These are phyloP conservation scores for Aureobasidium sp. DNA, from an alignment of 2,329 filamentous ascomycete genomes.

Conservation along the genomic window DNA sequence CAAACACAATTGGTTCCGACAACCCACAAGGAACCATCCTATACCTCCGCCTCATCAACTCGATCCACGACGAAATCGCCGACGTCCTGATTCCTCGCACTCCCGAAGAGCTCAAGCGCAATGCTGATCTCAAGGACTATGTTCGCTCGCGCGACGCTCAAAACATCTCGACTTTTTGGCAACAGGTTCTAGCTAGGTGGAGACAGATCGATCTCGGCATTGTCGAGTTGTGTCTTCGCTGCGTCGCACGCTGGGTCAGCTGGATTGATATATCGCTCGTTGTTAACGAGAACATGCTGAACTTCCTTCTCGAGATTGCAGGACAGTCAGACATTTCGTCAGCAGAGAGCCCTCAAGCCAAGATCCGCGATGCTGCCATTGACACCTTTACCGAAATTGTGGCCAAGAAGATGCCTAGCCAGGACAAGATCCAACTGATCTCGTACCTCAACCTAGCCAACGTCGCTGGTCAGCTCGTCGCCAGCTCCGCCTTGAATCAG, in stretches of 20 bases:
- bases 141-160: conserved; percentile 78
- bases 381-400: conserved; percentile 94
- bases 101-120: conserved; percentile 70
- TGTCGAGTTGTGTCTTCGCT: conserved; percentile 79
- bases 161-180: conserved; percentile 84
- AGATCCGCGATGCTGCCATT: conserved; percentile 81
- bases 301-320: conserved; percentile 75
- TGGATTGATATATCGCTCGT: conserved; percentile 97
- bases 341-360: conserved; percentile 54
- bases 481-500: conserved; percentile 71
- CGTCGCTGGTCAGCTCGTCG: conserved; percentile 77
- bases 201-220: conserved; percentile 57
- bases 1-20: conserved; percentile 44
- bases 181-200: conserved; percentile 78
- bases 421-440: conserved; percentile 92
- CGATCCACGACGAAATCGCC: conserved; percentile 94
- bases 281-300: conserved; percentile 82
- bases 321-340: conserved; percentile 56
- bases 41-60: conserved; percentile 79
- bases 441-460: conserved; percentile 77
- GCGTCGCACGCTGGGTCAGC: conserved; percentile 95
- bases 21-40: conserved; percentile 71
- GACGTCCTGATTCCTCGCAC: conserved; percentile 79
- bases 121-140: conserved; percentile 83
- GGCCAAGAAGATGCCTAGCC: conserved; percentile 92